Evolutionary conservation across 805 yeast genomes (phyloP).

Genomic region (Saturnispora besseyi): DNA sequence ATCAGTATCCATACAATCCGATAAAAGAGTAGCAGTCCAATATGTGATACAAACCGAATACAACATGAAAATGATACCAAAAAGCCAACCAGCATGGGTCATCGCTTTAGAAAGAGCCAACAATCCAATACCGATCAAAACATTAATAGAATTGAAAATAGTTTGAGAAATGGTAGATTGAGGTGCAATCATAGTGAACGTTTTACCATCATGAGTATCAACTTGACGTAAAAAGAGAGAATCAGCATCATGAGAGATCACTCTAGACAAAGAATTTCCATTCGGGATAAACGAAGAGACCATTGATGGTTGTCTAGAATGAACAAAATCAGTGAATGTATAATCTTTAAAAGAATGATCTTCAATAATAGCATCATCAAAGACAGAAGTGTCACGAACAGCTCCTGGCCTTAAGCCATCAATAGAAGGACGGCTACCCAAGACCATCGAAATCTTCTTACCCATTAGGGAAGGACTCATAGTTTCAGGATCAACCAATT

Average conservation of each 20-base stretch:
- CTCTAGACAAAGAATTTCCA: conserved; percentile 15
- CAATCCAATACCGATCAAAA: conserved; percentile 60
- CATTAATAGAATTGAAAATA: conserved; percentile 56
- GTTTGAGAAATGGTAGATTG: conserved; percentile 74
- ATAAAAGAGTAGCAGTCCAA: conserved; percentile 67
- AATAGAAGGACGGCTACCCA: conserved; percentile 16
- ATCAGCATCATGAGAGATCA: conserved; percentile 21
- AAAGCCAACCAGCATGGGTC: conserved; percentile 53
- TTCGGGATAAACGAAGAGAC: conserved; percentile 9
- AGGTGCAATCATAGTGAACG: conserved; percentile 66
- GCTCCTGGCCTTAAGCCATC: not conserved
- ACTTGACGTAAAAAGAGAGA: conserved; percentile 36
- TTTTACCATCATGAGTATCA: conserved; percentile 62
- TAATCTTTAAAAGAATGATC: conserved; percentile 35
- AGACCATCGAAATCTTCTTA: conserved; percentile 51
- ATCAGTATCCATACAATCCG: conserved; percentile 72
- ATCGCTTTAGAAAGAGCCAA: conserved; percentile 60
- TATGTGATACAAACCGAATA: conserved; percentile 60
- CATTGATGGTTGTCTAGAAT: conserved; percentile 16
- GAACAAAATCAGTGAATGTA: conserved; percentile 22
- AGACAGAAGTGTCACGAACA: conserved; percentile 12
- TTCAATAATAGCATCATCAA: conserved; percentile 30
- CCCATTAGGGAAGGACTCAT: conserved; percentile 60
- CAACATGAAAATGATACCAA: conserved; percentile 52
- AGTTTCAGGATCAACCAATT: conserved; percentile 57